Percentiles rank a stretch among this genome's conserved stretches.
Evolutionary conservation across 2,329 filamentous ascomycete genomes (phyloP).

Genomic region (Epichloe coenophiala): DNA sequence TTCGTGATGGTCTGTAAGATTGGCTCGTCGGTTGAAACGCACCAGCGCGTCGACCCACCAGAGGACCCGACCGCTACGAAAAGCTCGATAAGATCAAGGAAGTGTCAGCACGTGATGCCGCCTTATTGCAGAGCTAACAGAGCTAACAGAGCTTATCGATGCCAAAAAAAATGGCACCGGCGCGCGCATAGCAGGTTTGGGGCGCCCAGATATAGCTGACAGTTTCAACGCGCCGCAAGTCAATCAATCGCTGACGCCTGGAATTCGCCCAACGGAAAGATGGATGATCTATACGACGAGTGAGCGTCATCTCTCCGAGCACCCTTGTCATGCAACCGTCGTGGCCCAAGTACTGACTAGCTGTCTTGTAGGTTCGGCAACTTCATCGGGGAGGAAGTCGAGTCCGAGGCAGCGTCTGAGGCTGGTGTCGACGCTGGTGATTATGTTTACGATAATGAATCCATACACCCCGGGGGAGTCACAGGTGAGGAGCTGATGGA

Average conservation of each 20-base stretch:
- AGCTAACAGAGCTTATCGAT: not conserved
- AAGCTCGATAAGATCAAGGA: no score
- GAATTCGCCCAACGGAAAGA: conserved; percentile 23
- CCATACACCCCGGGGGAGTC: conserved; percentile 48
- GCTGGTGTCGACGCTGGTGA: conserved; percentile 59
- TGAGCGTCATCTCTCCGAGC: conserved; percentile 24
- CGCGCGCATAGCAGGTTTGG: conserved; percentile 2
- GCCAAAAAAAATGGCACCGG: conserved; percentile 10
- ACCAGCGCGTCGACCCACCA: not conserved
- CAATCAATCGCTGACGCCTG: conserved; percentile 8
- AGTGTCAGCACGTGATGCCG: conserved; percentile 6
- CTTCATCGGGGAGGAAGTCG: conserved; percentile 84
- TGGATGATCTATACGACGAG: conserved; percentile 98
- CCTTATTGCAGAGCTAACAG: not conserved
- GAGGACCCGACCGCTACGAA: not conserved
- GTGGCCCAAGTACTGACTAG: not conserved
- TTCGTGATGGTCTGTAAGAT: no score
- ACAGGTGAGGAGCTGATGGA: conserved; percentile 82
- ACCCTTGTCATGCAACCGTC: not conserved
- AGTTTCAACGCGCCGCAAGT: conserved; percentile 9
- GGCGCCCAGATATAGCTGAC: not conserved
- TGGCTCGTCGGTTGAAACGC: no score
- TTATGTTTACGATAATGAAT: conserved; percentile 71
- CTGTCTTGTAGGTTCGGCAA: conserved; percentile 66
- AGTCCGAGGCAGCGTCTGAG: conserved; percentile 77